Percentiles rank a stretch among this genome's conserved stretches.
Conservation (phyloP, 2,329 filamentous ascomycete genomes). For the Aspergillus udagawae region DNA sequence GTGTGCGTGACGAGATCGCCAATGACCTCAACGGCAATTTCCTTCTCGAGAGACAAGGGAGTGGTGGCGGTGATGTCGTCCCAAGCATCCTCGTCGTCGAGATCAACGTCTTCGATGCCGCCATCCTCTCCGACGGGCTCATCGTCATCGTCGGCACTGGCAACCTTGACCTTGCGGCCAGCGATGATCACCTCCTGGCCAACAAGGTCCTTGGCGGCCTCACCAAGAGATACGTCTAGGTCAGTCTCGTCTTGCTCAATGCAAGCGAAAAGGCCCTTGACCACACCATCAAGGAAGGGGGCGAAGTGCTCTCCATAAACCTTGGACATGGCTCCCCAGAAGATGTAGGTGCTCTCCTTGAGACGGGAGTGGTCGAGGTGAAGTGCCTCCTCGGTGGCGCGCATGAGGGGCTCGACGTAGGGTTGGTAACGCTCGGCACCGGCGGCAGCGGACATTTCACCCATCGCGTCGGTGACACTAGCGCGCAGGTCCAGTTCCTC, state of each 20-base stretch:
- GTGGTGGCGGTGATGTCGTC: conserved; percentile 80
- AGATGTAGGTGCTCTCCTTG: conserved; percentile 93
- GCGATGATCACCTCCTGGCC: conserved; percentile 72
- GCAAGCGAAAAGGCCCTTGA: conserved; percentile 67
- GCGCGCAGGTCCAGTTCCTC: conserved; percentile 87
- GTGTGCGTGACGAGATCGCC: conserved; percentile 89
- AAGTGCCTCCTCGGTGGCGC: conserved; percentile 85
- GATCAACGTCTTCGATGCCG: conserved; percentile 60
- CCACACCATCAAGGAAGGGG: conserved; percentile 44
- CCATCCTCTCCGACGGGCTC: conserved; percentile 49
- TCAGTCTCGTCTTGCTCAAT: conserved; percentile 86
- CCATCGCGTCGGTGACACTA: conserved; percentile 87
- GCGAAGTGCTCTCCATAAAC: conserved; percentile 71
- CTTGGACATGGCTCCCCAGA: conserved; percentile 92
- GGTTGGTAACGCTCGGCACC: conserved; percentile 82
- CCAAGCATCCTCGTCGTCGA: conserved; percentile 79
- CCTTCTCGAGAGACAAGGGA: conserved; percentile 89
- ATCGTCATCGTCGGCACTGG: conserved; percentile 58
- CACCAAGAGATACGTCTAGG: conserved; percentile 69
- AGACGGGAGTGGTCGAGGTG: conserved; percentile 84
- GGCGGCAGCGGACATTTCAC: conserved; percentile 85
- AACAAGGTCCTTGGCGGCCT: conserved; percentile 68
- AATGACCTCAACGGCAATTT: conserved; percentile 91
- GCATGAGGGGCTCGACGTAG: conserved; percentile 86
- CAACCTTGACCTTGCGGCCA: conserved; percentile 82